Percentiles rank a stretch among this genome's conserved stretches.
These are phyloP conservation scores for Cladosporium velox DNA, from an alignment of 2,329 filamentous ascomycete genomes.

Conservation along the genomic window DNA sequence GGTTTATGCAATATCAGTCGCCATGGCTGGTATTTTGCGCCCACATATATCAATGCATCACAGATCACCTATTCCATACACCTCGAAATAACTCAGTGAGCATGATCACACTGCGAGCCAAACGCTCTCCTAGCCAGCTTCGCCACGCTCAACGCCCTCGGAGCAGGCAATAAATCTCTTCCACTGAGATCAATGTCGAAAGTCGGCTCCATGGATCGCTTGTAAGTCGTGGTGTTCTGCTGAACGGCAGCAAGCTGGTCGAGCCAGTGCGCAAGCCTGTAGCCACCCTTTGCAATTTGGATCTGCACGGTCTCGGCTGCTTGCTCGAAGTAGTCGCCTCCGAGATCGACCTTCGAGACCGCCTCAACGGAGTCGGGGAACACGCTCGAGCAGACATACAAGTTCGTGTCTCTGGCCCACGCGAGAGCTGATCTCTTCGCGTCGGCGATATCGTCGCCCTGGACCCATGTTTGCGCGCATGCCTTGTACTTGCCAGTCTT, in stretches of 20 bases:
- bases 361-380: slow-evolving; percentile 42
- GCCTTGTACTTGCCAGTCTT: slow-evolving; percentile 42
- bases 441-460: slow-evolving; percentile 41
- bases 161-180: slow-evolving; percentile 24
- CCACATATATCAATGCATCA: not conserved
- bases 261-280: slow-evolving; percentile 40
- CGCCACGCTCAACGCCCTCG: slow-evolving; percentile 27
- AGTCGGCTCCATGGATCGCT: slow-evolving; percentile 19
- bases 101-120: slow-evolving; percentile 29
- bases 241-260: slow-evolving; percentile 32
- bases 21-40: not conserved
- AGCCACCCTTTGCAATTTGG: slow-evolving; percentile 48
- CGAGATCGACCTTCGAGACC: slow-evolving; percentile 42
- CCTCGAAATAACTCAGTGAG: not conserved
- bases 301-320: slow-evolving; percentile 43
- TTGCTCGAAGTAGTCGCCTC: slow-evolving; percentile 36
- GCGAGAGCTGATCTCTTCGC: slow-evolving; percentile 40
- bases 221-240: slow-evolving; percentile 19
- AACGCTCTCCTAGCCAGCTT: slow-evolving; percentile 30
- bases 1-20: not conserved
- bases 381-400: slow-evolving; percentile 46
- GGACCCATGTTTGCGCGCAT: slow-evolving; percentile 39
- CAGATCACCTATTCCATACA: not conserved
- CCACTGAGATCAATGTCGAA: slow-evolving; percentile 22
- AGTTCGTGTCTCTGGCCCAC: slow-evolving; percentile 48